Percentiles rank a stretch among this genome's conserved stretches.
These are phyloP conservation scores for Fagus crenata DNA, from an alignment of 306 rosid genomes.

Conservation along the genomic window DNA sequence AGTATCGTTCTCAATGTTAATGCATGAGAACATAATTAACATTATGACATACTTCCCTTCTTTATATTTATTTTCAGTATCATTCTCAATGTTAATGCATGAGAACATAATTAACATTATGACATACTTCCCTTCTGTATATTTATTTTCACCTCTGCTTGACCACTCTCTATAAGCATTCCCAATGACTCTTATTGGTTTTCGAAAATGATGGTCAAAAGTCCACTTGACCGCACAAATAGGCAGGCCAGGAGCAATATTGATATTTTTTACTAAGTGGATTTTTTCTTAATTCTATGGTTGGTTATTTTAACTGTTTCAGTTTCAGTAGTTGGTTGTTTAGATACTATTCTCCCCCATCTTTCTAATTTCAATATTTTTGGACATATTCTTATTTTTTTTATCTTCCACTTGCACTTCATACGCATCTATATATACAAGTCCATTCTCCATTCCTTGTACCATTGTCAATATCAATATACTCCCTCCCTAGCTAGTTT, in stretches of 20 bases:
- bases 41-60: no score
- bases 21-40: no score
- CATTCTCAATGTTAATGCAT: no score
- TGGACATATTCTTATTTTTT: not conserved
- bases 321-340: not conserved
- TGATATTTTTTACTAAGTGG: not conserved
- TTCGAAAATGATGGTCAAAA: not conserved
- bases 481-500: no score
- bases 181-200: not conserved
- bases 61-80: no score
- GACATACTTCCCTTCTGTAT: no score
- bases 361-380: not conserved
- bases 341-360: not conserved
- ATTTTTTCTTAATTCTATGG: not conserved
- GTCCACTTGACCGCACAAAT: not conserved
- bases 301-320: not conserved
- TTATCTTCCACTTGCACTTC: constrained; percentile 2
- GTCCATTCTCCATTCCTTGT: not conserved
- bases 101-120: no score
- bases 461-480: not conserved
- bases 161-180: no score
- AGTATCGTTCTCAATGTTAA: no score
- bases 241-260: not conserved
- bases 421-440: not conserved
- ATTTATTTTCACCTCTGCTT: no score